Conservation (phyloP, 495 filamentous ascomycete species). For the Cairneyella variabilis region DNA sequence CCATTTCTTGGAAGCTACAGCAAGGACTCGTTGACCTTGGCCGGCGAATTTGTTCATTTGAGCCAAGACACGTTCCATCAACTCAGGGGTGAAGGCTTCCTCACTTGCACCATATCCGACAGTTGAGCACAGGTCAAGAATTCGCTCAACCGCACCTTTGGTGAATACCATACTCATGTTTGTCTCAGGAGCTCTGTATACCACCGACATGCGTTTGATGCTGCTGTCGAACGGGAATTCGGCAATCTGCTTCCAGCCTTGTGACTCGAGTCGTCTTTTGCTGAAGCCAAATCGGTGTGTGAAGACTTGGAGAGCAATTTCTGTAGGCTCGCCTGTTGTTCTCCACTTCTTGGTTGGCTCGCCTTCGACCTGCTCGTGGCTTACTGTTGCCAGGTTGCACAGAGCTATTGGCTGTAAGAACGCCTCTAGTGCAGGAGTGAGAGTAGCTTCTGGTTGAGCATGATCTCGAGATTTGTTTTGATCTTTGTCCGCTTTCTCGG, state of each 20-base stretch:
- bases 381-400: conserved; percentile 72
- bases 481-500: conserved; percentile 33
- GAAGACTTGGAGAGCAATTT: conserved; percentile 80
- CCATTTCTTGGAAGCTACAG: conserved; percentile 58
- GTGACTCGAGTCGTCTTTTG: conserved; percentile 44
- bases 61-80: conserved; percentile 55
- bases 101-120: conserved; percentile 49
- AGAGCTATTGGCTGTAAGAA: conserved; percentile 71
- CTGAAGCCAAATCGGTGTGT: conserved; percentile 64
- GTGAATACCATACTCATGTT: conserved; percentile 57
- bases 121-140: conserved; percentile 66
- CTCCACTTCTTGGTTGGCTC: conserved; percentile 49
- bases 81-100: conserved; percentile 51
- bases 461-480: conserved; percentile 24
- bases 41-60: conserved; percentile 66
- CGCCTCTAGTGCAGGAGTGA: conserved; percentile 45
- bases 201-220: conserved; percentile 81
- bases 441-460: conserved; percentile 20
- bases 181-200: conserved; percentile 46
- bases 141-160: conserved; percentile 78
- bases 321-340: conserved; percentile 77
- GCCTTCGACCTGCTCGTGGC: conserved; percentile 47
- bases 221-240: conserved; percentile 81
- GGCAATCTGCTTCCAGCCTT: conserved; percentile 59
- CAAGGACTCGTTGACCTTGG: conserved; percentile 77